Conservation (phyloP, 345 rosid genomes). For the Triadica sebifera region DNA sequence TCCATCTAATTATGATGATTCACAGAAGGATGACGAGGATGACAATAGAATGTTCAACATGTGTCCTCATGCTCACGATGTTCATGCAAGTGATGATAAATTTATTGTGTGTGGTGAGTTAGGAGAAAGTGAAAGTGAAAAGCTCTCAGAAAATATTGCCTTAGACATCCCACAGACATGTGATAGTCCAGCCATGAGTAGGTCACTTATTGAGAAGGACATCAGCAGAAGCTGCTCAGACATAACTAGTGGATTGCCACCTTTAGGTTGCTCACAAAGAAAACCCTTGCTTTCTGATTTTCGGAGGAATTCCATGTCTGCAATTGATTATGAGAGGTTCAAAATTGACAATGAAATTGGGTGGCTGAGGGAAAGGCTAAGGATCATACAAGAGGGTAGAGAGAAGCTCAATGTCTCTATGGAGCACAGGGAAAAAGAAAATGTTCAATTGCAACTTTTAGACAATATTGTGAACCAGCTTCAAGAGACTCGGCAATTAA, state of each 20-base stretch:
- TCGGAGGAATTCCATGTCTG: slow-evolving; percentile 74
- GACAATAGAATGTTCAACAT: not conserved
- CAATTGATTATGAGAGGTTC: slow-evolving; percentile 59
- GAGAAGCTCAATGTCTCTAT: slow-evolving; percentile 46
- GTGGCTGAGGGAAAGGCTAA: slow-evolving; percentile 58
- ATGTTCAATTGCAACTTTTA: slow-evolving; percentile 39
- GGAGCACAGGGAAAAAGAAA: slow-evolving; percentile 41
- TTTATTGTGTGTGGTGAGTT: slow-evolving; percentile 18
- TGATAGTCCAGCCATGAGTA: slow-evolving; percentile 21
- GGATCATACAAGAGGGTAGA: slow-evolving; percentile 50
- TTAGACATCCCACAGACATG: slow-evolving; percentile 23
- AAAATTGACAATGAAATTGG: slow-evolving; percentile 72
- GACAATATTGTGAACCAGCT: slow-evolving; percentile 51
- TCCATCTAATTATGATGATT: slow-evolving; percentile 17
- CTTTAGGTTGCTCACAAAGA: slow-evolving; percentile 24
- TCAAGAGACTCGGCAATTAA: slow-evolving; percentile 44
- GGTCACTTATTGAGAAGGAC: slow-evolving; percentile 26
- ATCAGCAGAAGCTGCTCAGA: slow-evolving; percentile 48
- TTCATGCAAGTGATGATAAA: slow-evolving; percentile 58
- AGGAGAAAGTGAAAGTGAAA: slow-evolving; percentile 23
- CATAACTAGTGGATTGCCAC: slow-evolving; percentile 33
- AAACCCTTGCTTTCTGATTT: slow-evolving; percentile 33
- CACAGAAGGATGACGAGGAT: slow-evolving; percentile 25
- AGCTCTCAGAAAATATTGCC: slow-evolving; percentile 18
- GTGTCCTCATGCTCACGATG: slow-evolving; percentile 42